phyloP scores from a whole-genome alignment of 768 basidiomycete genomes.

The Russula olivacea region DNA sequence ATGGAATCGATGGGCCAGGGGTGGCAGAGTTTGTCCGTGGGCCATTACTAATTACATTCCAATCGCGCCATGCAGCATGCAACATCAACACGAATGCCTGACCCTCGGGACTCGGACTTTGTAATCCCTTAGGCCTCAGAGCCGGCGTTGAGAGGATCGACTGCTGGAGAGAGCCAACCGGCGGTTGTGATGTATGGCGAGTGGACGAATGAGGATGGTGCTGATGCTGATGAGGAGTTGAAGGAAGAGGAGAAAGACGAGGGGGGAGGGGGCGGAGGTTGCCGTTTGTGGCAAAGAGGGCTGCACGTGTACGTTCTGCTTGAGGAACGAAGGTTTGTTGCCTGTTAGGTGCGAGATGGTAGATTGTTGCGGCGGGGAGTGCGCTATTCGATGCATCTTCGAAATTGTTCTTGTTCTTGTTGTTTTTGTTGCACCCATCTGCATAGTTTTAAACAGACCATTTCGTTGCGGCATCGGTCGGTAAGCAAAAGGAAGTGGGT shows the following conservation, averaged over 20 bases:
- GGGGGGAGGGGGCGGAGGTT: neutral
- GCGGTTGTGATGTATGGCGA: constrained; percentile 44
- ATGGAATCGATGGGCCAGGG: no score
- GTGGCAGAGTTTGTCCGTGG: neutral
- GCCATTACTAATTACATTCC: constrained; percentile 50
- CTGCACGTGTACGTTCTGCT: constrained; percentile 52
- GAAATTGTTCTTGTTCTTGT: constrained; percentile 49
- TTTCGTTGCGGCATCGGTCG: constrained; percentile 36
- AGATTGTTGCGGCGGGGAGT: constrained; percentile 70
- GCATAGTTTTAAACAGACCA: constrained; percentile 70
- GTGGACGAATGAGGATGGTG: neutral
- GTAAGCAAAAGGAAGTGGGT: neutral
- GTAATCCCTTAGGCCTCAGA: constrained; percentile 39
- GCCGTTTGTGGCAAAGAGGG: constrained; percentile 30
- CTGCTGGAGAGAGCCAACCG: constrained; percentile 70
- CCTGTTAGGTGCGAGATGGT: constrained; percentile 55
- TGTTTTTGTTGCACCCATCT: constrained; percentile 37
- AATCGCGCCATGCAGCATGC: constrained; percentile 71
- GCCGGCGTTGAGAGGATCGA: constrained; percentile 56
- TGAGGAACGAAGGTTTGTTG: constrained; percentile 45
- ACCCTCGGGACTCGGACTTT: constrained; percentile 71
- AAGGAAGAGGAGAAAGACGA: neutral
- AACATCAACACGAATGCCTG: constrained; percentile 76
- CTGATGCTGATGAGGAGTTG: neutral
- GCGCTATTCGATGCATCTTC: constrained; percentile 69